Base-by-base conservation (phyloP, 768 basidiomycete species). In the Boletus tomentosulus region DNA sequence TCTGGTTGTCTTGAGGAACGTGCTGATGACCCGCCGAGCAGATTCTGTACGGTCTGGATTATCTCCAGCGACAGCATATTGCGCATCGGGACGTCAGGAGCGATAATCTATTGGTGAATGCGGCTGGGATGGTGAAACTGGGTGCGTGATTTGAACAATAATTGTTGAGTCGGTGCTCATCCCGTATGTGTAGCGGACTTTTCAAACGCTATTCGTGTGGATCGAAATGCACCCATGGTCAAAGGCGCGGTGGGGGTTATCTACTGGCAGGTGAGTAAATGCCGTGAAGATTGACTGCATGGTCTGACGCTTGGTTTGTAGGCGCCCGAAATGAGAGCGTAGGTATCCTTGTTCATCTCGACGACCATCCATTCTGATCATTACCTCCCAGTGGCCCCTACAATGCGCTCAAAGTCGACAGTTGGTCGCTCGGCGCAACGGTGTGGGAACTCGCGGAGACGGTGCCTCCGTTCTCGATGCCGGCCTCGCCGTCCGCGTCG, bases 51-150 rank as follows among this genome's bases (percentile, higher is more conserved):
- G 91, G 84, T 6, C 69, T 93, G 19, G 78, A 80, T 37, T 89
- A 83, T 62, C 72, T 93, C 48, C 82, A 84, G 57, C 71, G 70
- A 35, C 78, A 83, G 48, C 73, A 78, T 28, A 86, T 93, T 42
- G 89, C 87, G 2, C 91, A 93, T 69, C 81, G 91, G 30, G 91
- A 93, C 68, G 76, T 93, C 45, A 83, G 91, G 24, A 89, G 89
- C 11, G 91, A 93, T 65, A 93, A 93, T 66, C 58, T 92, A 50
- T 72, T 93, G 38, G 71, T 93, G 51, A 89, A 88, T 50, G 75
- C 72, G 42, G 69, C 78, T 9, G 90, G 90, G 1, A 66, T 88
- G 8, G 74, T 92, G 55, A 92, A 92, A 69, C 74, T 93, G 13
- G 81, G 88, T 89, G 57, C 51, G 83, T 76, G 16, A 30, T 30